These are phyloP conservation scores for Penicillium macrosclerotiorum DNA, from an alignment of 495 filamentous ascomycete genomes.

Conservation along the genomic window DNA sequence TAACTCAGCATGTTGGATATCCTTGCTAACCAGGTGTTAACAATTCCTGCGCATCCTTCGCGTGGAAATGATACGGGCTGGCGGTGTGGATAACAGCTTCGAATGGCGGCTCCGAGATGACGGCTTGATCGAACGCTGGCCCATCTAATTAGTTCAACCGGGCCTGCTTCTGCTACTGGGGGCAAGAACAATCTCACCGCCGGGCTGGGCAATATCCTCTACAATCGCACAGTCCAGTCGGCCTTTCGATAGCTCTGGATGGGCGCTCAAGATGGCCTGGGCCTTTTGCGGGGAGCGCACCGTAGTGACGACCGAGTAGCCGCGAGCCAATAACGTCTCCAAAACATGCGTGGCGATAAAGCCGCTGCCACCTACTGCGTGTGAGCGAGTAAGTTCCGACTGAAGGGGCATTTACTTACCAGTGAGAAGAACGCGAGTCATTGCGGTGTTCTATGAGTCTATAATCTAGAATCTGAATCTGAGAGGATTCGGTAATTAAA, in stretches of 20 bases:
- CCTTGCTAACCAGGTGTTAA: too few species aligned
- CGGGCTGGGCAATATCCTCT: slow-evolving; percentile 60
- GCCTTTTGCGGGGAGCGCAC: slow-evolving; percentile 74
- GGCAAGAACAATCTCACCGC: slow-evolving; percentile 21
- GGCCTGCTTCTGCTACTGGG: too few species aligned
- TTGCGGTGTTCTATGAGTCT: neutral
- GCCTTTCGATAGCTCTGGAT: slow-evolving; percentile 50
- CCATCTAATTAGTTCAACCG: too few species aligned
- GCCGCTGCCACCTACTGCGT: slow-evolving; percentile 56
- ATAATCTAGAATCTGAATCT: too few species aligned
- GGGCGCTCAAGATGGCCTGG: slow-evolving; percentile 58
- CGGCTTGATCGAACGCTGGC: slow-evolving; percentile 61
- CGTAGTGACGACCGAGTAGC: slow-evolving; percentile 72
- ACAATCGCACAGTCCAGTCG: slow-evolving; percentile 70
- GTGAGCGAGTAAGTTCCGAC: neutral
- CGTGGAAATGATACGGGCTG: slow-evolving; percentile 64
- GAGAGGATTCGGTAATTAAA: too few species aligned
- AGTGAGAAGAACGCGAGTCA: slow-evolving; percentile 26
- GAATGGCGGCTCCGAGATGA: slow-evolving; percentile 59
- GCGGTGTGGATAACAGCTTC: slow-evolving; percentile 78
- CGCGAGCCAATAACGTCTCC: slow-evolving; percentile 59
- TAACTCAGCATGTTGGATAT: too few species aligned
- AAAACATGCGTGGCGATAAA: slow-evolving; percentile 73
- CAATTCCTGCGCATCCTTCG: slow-evolving; percentile 24
- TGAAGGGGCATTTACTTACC: neutral